Evolutionary conservation across 225 moss, liverwort and hornwort species (phyloP).

Genomic region (Antitrichia curtipendula): DNA sequence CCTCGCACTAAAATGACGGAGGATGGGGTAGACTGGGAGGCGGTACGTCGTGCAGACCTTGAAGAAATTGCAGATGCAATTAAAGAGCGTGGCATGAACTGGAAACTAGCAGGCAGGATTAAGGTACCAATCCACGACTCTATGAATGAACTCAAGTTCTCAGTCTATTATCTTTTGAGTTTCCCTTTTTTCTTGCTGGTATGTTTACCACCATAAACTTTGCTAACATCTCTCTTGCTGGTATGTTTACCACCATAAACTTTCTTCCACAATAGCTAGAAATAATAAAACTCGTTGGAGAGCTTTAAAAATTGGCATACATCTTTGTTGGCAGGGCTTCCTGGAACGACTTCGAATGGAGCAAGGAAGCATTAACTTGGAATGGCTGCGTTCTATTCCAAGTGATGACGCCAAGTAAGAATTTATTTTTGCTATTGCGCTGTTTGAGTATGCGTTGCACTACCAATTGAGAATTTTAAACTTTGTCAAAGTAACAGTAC

Average conservation of each 20-base stretch:
- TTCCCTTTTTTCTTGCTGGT: not conserved
- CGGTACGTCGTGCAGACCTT: conserved; percentile 43
- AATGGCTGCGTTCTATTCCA: conserved; percentile 41
- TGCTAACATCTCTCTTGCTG: too few relatives aligned
- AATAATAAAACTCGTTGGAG: not conserved
- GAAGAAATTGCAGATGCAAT: conserved; percentile 63
- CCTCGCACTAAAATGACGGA: not conserved
- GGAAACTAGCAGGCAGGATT: conserved; percentile 76
- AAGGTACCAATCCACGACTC: conserved; percentile 12
- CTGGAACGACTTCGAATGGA: conserved; percentile 12
- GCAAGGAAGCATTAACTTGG: conserved; percentile 35
- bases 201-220: not conserved
- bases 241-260: not conserved
- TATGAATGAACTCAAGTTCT: not conserved
- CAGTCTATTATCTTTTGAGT: not conserved
- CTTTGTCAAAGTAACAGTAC: accelerated
- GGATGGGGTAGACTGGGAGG: conserved; percentile 72
- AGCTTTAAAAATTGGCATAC: not conserved
- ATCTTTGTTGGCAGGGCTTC: conserved; percentile 11
- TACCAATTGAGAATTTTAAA: not conserved
- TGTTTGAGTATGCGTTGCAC: not conserved
- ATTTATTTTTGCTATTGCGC: not conserved
- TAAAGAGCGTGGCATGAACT: conserved; percentile 81
- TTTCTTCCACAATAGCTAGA: not conserved
- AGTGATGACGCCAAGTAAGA: conserved; percentile 37